Evolutionary conservation across 2,329 filamentous ascomycete species (phyloP).

Genomic region (Pezicula radicicola): DNA sequence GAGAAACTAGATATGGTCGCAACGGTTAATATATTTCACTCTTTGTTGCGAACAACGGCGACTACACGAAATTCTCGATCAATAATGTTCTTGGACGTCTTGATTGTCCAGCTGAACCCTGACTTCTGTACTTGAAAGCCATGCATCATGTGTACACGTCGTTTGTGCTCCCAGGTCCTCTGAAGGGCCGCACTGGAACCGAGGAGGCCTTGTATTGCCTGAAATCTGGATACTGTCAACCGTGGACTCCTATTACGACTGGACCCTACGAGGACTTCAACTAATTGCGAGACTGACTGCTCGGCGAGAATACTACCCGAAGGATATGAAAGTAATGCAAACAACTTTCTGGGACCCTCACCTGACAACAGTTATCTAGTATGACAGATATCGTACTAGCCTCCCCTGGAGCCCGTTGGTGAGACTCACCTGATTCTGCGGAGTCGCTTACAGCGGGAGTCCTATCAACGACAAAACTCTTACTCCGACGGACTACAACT

Average conservation of each 20-base stretch:
- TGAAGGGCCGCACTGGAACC: slow-evolving; percentile 56
- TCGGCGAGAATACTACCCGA: slow-evolving; percentile 39
- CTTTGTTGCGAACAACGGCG: slow-evolving; percentile 28
- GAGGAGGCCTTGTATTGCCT: slow-evolving; percentile 56
- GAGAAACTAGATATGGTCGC: slow-evolving; percentile 27
- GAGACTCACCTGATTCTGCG: too few relatives aligned
- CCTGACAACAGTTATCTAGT: slow-evolving; percentile 37
- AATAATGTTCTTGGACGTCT: slow-evolving; percentile 53
- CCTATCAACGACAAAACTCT: too few relatives aligned
- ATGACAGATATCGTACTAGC: slow-evolving; percentile 32
- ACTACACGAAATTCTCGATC: slow-evolving; percentile 49
- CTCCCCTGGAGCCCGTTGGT: too few relatives aligned
- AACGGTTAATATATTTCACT: slow-evolving; percentile 41
- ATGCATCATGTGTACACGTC: slow-evolving; percentile 60
- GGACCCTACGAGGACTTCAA: not conserved
- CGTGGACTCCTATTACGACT: slow-evolving; percentile 16
- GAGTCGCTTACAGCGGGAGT: slow-evolving; percentile 13
- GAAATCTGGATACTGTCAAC: slow-evolving; percentile 40
- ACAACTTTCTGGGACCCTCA: slow-evolving; percentile 35
- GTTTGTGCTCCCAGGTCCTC: slow-evolving; percentile 49
- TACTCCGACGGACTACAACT: too few relatives aligned
- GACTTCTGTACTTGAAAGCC: slow-evolving; percentile 53
- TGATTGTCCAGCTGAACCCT: slow-evolving; percentile 53
- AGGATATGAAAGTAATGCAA: slow-evolving; percentile 38
- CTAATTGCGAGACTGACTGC: slow-evolving; percentile 26